Conservation (phyloP, 169 alveolate species). For the Eimeria sp. region DNA sequence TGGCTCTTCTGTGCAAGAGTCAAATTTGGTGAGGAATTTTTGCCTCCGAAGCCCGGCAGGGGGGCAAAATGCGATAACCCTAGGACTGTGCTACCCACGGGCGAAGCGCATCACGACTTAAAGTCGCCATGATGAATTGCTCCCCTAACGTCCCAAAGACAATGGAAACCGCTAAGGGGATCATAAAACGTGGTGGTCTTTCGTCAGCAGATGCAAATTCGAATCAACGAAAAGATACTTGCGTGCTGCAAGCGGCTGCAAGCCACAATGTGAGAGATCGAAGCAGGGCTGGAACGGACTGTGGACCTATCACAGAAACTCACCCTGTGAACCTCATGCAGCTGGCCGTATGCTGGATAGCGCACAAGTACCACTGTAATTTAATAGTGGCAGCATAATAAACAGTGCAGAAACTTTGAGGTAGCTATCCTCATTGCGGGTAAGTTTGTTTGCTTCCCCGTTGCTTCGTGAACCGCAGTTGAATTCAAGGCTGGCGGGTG, state of each 20-base stretch:
- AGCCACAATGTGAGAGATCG: background rate
- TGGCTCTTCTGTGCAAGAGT: background rate
- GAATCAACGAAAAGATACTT: background rate
- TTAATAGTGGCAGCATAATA: background rate
- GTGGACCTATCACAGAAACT: background rate
- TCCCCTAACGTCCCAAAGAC: background rate
- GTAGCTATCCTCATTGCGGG: background rate
- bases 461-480: constrained; percentile 1
- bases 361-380: background rate
- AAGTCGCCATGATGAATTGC: constrained; percentile 1
- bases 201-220: background rate
- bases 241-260: background rate
- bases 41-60: background rate
- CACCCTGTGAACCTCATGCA: background rate
- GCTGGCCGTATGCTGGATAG: background rate
- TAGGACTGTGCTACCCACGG: background rate
- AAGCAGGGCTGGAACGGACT: constrained; percentile 1
- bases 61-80: background rate
- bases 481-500: background rate
- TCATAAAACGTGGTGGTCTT: background rate
- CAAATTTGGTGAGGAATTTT: background rate
- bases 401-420: background rate
- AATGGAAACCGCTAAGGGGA: background rate
- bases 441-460: background rate
- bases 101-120: background rate